phyloP scores from a whole-genome alignment of 2,329 filamentous ascomycete genomes.

The Colletotrichum costaricense region DNA sequence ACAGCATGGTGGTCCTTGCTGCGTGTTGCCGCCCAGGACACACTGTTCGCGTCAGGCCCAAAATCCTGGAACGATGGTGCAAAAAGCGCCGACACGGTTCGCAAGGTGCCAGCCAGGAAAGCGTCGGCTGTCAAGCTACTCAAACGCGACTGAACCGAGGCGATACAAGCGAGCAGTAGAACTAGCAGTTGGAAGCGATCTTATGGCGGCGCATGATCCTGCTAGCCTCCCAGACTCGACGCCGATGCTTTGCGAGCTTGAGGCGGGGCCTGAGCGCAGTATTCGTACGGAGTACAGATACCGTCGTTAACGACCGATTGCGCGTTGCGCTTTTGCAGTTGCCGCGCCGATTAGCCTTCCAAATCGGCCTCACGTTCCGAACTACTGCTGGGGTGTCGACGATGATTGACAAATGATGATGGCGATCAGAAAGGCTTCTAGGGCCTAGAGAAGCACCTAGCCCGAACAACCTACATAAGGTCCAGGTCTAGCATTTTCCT shows the following conservation, averaged over 20 bases:
- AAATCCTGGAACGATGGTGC: not conserved
- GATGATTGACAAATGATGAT: not conserved
- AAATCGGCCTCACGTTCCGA: slow-evolving; percentile 31
- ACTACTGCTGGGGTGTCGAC: slow-evolving; percentile 1
- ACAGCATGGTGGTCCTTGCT: slow-evolving; percentile 28
- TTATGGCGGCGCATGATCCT: slow-evolving; percentile 24
- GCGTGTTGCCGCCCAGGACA: not conserved
- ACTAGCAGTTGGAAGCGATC: slow-evolving; percentile 4
- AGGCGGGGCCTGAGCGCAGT: slow-evolving; percentile 12
- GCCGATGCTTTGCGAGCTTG: not conserved
- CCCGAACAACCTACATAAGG: slow-evolving; percentile 18
- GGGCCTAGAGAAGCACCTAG: slow-evolving; percentile 11
- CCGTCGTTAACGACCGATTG: not conserved
- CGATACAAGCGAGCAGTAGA: slow-evolving; percentile 1
- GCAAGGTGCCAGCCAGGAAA: not conserved
- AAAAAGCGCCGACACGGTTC: not conserved
- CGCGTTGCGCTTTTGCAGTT: not conserved
- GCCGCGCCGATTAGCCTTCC: slow-evolving; percentile 21
- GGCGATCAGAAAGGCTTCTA: not conserved
- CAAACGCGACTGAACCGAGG: slow-evolving; percentile 15
- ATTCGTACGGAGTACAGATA: not conserved
- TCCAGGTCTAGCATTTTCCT: not conserved
- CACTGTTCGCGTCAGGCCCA: not conserved
- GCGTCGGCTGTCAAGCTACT: slow-evolving; percentile 1
- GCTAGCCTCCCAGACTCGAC: slow-evolving; percentile 13